A percentile compares a stretch with the other conserved stretches of the same genome.
Conservation (phyloP, 495 filamentous ascomycete genomes). For the Penicillium tannophilum region DNA sequence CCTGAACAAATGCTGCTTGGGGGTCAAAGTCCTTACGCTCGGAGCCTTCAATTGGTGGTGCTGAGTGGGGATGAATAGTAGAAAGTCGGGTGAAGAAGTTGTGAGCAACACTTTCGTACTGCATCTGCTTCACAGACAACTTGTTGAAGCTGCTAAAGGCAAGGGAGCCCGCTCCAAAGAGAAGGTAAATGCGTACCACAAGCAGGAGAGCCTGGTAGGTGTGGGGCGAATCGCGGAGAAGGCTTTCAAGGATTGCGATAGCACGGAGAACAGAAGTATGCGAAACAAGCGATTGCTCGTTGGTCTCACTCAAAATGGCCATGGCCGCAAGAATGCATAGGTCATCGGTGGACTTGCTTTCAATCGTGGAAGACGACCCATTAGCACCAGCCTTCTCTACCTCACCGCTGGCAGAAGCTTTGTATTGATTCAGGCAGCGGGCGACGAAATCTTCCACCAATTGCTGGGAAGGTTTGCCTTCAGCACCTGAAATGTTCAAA, state of each 20-base stretch:
- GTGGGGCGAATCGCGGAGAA: constrained; percentile 54
- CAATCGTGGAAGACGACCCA: constrained; percentile 41
- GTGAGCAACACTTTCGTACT: constrained; percentile 60
- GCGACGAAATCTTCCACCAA: constrained; percentile 47
- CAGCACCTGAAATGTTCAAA: constrained; percentile 47
- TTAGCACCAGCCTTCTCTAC: constrained; percentile 9
- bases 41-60: constrained; percentile 41
- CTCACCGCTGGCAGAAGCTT: constrained; percentile 13
- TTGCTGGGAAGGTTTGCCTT: constrained; percentile 31
- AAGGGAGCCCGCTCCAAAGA: constrained; percentile 55
- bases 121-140: constrained; percentile 62
- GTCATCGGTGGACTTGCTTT: constrained; percentile 61
- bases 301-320: constrained; percentile 45
- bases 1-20: constrained; percentile 42
- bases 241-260: constrained; percentile 50
- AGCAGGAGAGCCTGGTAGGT: constrained; percentile 61
- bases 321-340: constrained; percentile 58
- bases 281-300: constrained; percentile 18
- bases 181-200: constrained; percentile 55
- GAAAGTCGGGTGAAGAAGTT: constrained; percentile 59
- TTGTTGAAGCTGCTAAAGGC: constrained; percentile 56
- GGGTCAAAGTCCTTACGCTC: constrained; percentile 50
- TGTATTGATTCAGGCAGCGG: constrained; percentile 52
- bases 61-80: constrained; percentile 55
- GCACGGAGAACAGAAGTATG: constrained; percentile 53